Conservation (phyloP, 176 grass and related monocot species). For the Phoenix dactylifera region DNA sequence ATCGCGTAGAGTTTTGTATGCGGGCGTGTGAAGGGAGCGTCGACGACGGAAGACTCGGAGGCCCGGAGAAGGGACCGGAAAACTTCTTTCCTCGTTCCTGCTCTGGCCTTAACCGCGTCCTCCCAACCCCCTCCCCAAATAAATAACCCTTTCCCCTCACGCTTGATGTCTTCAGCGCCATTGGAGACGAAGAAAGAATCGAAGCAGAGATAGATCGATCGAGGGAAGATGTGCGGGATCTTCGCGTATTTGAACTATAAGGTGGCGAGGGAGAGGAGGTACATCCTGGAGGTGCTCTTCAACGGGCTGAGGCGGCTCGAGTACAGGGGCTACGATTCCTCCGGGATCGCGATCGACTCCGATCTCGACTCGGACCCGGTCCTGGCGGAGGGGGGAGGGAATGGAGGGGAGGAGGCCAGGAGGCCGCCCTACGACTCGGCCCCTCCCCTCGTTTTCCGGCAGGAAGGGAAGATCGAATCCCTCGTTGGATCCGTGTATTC, state of each 20-base stretch:
- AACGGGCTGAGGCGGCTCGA: conserved; percentile 77
- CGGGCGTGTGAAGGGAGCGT: too few relatives aligned
- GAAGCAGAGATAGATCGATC: too few relatives aligned
- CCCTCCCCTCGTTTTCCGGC: conserved; percentile 65
- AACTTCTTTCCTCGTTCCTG: too few relatives aligned
- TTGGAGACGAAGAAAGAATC: too few relatives aligned
- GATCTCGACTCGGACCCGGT: conserved; percentile 3
- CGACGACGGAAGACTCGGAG: too few relatives aligned
- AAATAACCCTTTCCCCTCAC: too few relatives aligned
- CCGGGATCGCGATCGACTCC: conserved; percentile 47
- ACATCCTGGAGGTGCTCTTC: conserved; percentile 80
- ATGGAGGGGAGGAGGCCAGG: not conserved
- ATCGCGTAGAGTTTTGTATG: too few relatives aligned
- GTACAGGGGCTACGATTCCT: conserved; percentile 76
- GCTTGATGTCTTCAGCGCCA: too few relatives aligned
- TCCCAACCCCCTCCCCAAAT: too few relatives aligned
- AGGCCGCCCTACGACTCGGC: conserved; percentile 20
- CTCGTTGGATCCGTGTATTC: conserved; percentile 90
- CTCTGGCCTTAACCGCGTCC: too few relatives aligned
- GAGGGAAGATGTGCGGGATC: conserved; percentile 35
- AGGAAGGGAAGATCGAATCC: conserved; percentile 96
- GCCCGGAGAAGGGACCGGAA: too few relatives aligned
- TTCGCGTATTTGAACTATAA: conserved; percentile 64
- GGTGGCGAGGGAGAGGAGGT: conserved; percentile 56
- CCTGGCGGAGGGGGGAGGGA: not conserved